A percentile compares a stretch with the other conserved stretches of the same genome.
These are phyloP conservation scores for Plasmodium chabaudi DNA, from an alignment of 169 alveolate genomes.

Conservation along the genomic window DNA sequence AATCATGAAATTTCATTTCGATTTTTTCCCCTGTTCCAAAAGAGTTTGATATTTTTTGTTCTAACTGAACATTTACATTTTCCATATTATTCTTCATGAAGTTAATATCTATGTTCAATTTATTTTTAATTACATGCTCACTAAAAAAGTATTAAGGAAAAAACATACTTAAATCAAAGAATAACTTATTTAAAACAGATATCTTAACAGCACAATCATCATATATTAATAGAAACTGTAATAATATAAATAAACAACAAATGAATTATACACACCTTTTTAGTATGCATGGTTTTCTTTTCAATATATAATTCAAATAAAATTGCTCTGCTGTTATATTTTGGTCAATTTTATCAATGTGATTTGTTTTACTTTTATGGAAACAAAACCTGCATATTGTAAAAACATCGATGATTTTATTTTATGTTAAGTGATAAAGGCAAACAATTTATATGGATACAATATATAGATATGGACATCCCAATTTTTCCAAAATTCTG, in stretches of 20 bases:
- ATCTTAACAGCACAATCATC: too few species aligned
- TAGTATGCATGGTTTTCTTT: constrained; percentile 69
- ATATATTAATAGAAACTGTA: background rate
- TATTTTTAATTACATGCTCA: constrained; percentile 44
- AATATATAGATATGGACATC: background rate
- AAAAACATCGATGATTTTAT: background rate
- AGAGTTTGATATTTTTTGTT: constrained; percentile 67
- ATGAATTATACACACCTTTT: constrained; percentile 26
- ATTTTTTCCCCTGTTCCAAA: constrained; percentile 69
- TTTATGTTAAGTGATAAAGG: background rate
- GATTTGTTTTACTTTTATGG: constrained; percentile 42
- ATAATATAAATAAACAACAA: constrained; percentile 4
- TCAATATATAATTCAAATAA: constrained; percentile 58
- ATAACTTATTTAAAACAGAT: too few species aligned
- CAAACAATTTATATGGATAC: too few species aligned
- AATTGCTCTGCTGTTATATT: constrained; percentile 62
- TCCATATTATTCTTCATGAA: constrained; percentile 63
- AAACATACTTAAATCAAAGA: too few species aligned
- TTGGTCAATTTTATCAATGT: constrained; percentile 61
- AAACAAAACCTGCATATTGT: constrained; percentile 60
- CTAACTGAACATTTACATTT: constrained; percentile 60
- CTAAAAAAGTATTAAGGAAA: constrained; percentile 30
- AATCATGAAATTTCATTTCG: constrained; percentile 73
- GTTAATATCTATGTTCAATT: constrained; percentile 42
- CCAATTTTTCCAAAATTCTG: background rate